phyloP scores from a whole-genome alignment of 2,329 filamentous ascomycete genomes.

The Zasmidium cellare region DNA sequence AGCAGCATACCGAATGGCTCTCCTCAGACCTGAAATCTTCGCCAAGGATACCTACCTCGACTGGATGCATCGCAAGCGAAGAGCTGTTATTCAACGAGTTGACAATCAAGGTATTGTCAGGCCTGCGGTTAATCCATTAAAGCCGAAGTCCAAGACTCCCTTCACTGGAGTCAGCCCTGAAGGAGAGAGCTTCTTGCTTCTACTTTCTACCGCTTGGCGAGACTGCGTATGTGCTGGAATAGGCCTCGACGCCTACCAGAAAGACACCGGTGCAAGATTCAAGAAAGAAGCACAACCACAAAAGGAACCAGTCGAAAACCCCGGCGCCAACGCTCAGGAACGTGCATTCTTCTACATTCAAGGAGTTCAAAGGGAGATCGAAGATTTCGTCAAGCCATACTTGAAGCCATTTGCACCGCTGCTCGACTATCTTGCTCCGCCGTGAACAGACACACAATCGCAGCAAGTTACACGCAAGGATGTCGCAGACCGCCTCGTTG shows the following conservation, averaged over 20 bases:
- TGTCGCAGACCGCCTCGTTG: background rate
- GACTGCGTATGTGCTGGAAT: conserved; percentile 37
- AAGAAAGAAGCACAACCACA: background rate
- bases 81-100: conserved; percentile 38
- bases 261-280: conserved; percentile 1
- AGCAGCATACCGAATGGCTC: conserved; percentile 48
- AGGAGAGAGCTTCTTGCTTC: conserved; percentile 46
- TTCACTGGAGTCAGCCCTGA: conserved; percentile 38
- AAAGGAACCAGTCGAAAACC: background rate
- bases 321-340: background rate
- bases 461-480: background rate
- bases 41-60: conserved; percentile 34
- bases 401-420: background rate
- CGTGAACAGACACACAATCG: background rate
- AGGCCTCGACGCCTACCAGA: background rate
- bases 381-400: background rate
- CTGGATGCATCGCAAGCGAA: conserved; percentile 47
- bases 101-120: conserved; percentile 39
- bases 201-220: conserved; percentile 45
- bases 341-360: background rate
- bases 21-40: conserved; percentile 41
- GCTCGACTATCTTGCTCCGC: background rate
- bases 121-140: conserved; percentile 46
- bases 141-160: conserved; percentile 31
- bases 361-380: background rate